These are phyloP conservation scores for Teratosphaeria gauchensis DNA, from an alignment of 2,329 filamentous ascomycete genomes.

Conservation along the genomic window DNA sequence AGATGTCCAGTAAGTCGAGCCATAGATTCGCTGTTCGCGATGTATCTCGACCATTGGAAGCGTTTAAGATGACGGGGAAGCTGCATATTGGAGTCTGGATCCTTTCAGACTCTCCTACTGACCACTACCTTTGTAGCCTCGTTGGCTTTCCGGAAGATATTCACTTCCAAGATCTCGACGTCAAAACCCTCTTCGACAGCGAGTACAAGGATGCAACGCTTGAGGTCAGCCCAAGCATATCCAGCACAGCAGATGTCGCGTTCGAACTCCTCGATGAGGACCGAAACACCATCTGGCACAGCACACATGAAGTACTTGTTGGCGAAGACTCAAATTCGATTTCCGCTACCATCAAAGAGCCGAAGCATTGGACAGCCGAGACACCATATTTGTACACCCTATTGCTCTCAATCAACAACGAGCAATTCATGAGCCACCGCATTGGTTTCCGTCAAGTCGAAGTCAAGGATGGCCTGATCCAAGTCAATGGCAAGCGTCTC, in stretches of 20 bases:
- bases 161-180: conserved; percentile 49
- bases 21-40: too few relatives aligned
- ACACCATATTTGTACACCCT: conserved; percentile 52
- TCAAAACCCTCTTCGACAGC: conserved; percentile 44
- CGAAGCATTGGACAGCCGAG: conserved; percentile 59
- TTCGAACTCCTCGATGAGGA: conserved; percentile 1
- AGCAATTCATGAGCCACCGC: conserved; percentile 40
- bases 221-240: conserved; percentile 19
- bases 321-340: not conserved
- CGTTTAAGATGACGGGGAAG: too few relatives aligned
- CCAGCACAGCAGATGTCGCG: conserved; percentile 17
- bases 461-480: conserved; percentile 49
- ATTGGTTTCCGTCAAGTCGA: conserved; percentile 58
- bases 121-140: conserved; percentile 23
- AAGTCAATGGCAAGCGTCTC: conserved; percentile 54
- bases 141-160: conserved; percentile 44
- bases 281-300: not conserved
- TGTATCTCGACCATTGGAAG: too few relatives aligned
- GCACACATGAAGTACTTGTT: not conserved
- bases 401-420: conserved; percentile 18
- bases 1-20: conserved; percentile 43
- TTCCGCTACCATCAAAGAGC: conserved; percentile 35
- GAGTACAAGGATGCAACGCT: conserved; percentile 43
- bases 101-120: not conserved
- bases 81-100: too few relatives aligned